phyloP scores from a whole-genome alignment of 176 grass and related monocot genomes.

The Alloteropsis semialata region DNA sequence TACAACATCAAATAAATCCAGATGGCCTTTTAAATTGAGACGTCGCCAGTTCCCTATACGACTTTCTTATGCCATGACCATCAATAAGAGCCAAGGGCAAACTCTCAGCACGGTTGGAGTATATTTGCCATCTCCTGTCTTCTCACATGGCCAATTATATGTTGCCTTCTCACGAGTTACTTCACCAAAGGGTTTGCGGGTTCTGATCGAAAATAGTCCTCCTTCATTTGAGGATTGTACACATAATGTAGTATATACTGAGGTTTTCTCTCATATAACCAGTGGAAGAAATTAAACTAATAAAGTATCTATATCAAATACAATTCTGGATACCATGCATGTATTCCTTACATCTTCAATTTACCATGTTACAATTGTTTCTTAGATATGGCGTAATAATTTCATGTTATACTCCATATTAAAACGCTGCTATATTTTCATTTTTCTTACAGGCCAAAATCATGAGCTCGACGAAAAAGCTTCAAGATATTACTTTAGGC shows the following conservation, averaged over 20 bases:
- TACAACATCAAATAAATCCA: background rate
- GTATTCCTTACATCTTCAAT: no score
- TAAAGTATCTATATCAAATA: no score
- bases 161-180: conserved; percentile 26
- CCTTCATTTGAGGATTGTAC: background rate
- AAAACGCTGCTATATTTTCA: no score
- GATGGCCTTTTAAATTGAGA: conserved; percentile 12
- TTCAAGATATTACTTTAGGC: background rate
- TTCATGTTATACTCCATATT: no score
- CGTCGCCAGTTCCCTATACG: background rate
- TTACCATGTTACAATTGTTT: background rate
- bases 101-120: no score
- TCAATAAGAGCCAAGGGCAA: no score
- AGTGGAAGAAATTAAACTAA: background rate
- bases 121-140: no score
- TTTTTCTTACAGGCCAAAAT: background rate
- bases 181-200: background rate
- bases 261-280: background rate
- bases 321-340: no score
- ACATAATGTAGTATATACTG: conserved; percentile 15
- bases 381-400: background rate
- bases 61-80: conserved; percentile 32
- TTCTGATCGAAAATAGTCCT: background rate
- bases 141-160: no score
- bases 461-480: background rate